Evolutionary conservation across 805 yeast genomes (phyloP), one percentile per base, ranked within the genome.

Genomic region (Barnettozyma wickerhamii): DNA sequence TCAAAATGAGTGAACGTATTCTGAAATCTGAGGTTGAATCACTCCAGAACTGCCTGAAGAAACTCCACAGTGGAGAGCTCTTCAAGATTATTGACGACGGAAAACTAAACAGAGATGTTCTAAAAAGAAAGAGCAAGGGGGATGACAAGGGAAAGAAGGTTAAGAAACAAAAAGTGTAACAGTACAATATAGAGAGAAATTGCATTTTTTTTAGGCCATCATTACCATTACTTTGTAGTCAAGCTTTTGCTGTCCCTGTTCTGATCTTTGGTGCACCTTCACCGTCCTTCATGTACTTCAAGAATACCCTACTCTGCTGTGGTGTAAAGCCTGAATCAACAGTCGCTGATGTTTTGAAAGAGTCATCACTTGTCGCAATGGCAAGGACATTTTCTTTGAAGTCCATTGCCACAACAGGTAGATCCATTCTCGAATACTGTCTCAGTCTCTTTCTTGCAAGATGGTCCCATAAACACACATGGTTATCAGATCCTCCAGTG

Each of bases 401-500:
- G 30, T 60, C 73, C 36, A 75, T 38, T 21, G 64, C 55, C 32
- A 71, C 69, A 4, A 75, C 69, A 28, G 75, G 65, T n/a, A 60
- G 61, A 2, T 68, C 71, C 15, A 69, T 54, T 24, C 72, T 69
- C 0, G 89, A 81, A 62, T 77, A 79, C 41, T 80, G 84, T 60
- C 81, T 80, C 40, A 90, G 71, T 48, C 96, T 74, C 56, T 84
- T 88, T 56, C 80, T 76, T 21, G 90, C 77, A 44, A 79, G 84
- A 58, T 87, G 80, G 58, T 89, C 96, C 98, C 98, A 91, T 58
- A 83, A 73, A 51, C 87, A 80, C 53, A 89, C 83, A 33, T 85
- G 74, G 10, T 96, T 95, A 63, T 91, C 98, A 2, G 93, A 74
- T 1, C 98, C 97, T 2, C 95, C 95, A 2, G 97, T 90, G 43